Evolutionary conservation across 257 asterid species (phyloP), one percentile per base, ranked within the genome.

Genomic region (Penstemon eatonii): DNA sequence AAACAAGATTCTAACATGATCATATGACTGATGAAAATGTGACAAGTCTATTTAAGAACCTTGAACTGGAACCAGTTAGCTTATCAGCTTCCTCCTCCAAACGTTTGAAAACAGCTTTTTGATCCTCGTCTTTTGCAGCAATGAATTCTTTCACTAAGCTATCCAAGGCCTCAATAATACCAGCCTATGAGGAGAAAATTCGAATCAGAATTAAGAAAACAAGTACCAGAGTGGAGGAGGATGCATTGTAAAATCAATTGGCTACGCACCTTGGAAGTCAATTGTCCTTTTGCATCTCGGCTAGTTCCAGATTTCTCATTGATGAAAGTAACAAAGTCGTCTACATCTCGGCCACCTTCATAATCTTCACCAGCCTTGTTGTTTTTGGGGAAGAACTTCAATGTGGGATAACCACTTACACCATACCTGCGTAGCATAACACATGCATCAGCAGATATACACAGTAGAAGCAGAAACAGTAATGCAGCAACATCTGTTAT

Each of bases 311-410:
- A 79, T 71, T 87, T 93, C 83, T 88, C 96, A 65, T 93, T 93
- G 76, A 90, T 90, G 72, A 93, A 93, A 33, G 82, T 76, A 65
- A 93, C 92, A 62, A 93, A 87, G 75, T 84, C 97, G 33, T 83
- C 87, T 15, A 81, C 39, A 44, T 85, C 86, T 67, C 85, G 79
- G 50, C 91, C 89, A 66, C 84, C 97, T 6, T 90, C 96, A 79
- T 85, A 90, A 71, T 88, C 95, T 79, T 90, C 97, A 81, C 99
- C 99, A 41, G 82, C 96, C 79, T 90, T 93, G 82, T 88, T 93
- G 75, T 80, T 85, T 91, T 87, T 93, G 3, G 99, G 96, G 86
- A 93, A 93, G 87, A 93, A 93, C 67, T 91, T 93, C 58, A 85
- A 67, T 37, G 91, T 85, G 45, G 91, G 91, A 73, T 38, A 85